These are phyloP conservation scores for Rhodotorula kratochvilovae DNA, from an alignment of 768 basidiomycete genomes.

Conservation along the genomic window DNA sequence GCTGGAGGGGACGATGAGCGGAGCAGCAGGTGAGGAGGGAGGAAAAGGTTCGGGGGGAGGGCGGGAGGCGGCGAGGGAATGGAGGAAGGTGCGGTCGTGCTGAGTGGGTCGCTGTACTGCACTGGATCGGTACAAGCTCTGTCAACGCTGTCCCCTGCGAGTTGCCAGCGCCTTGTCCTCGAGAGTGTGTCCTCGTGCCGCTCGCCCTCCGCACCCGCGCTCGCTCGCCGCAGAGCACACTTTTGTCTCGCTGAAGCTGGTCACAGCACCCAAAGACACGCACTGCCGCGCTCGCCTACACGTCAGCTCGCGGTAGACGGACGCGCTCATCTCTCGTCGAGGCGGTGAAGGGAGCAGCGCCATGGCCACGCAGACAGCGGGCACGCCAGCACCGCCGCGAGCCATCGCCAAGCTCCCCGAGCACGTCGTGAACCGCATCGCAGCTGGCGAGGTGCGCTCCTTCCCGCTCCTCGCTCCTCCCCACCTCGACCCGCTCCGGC, in stretches of 20 bases:
- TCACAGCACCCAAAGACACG: no score
- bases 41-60: not conserved
- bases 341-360: not conserved
- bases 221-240: not conserved
- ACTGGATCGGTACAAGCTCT: no score
- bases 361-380: not conserved
- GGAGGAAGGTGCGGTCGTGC: not conserved
- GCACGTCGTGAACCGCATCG: constrained; percentile 83
- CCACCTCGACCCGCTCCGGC: not conserved
- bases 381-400: not conserved
- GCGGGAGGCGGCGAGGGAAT: no score
- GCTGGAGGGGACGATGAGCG: no score
- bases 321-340: not conserved
- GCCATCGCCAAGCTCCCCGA: constrained; percentile 71
- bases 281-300: not conserved
- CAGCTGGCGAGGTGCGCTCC: constrained; percentile 56
- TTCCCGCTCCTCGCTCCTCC: not conserved
- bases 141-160: no score
- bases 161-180: no score
- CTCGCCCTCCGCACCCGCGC: no score
- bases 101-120: no score
- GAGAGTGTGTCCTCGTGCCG: no score
- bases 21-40: not conserved
- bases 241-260: no score
- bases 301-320: not conserved